These are phyloP conservation scores for Coemansia aciculifera DNA, from an alignment of 192 early-diverging fungal genomes.

Conservation along the genomic window DNA sequence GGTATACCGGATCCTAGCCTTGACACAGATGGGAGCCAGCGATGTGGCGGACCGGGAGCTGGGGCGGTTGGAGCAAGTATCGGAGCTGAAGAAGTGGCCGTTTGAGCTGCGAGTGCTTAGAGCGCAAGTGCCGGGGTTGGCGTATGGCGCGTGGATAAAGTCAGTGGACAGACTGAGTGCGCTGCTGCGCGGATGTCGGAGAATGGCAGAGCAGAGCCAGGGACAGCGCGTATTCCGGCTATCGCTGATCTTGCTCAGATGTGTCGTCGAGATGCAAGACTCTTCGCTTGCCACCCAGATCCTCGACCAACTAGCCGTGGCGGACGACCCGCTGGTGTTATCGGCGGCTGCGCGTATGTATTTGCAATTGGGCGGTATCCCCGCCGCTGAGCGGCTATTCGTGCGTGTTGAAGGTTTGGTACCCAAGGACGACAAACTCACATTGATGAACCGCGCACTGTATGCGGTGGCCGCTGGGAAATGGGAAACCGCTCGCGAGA, in stretches of 20 bases:
- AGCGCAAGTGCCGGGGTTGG: slow-evolving; percentile 24
- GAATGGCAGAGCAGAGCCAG: slow-evolving; percentile 2
- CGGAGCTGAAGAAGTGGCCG: slow-evolving; percentile 30
- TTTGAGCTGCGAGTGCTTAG: slow-evolving; percentile 44
- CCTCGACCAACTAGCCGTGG: slow-evolving; percentile 1
- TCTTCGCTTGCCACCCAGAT: slow-evolving; percentile 10
- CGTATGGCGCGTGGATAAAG: slow-evolving; percentile 7
- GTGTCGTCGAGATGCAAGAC: slow-evolving; percentile 21
- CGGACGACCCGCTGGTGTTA: slow-evolving; percentile 24
- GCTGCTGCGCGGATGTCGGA: slow-evolving; percentile 28
- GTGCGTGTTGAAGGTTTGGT: slow-evolving; percentile 13
- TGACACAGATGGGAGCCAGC: slow-evolving; percentile 10
- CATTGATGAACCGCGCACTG: slow-evolving; percentile 40
- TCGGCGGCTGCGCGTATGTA: slow-evolving; percentile 37
- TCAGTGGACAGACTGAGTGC: slow-evolving; percentile 25
- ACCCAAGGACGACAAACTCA: slow-evolving; percentile 21
- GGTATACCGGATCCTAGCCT: slow-evolving; percentile 37
- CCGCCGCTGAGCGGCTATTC: slow-evolving; percentile 31
- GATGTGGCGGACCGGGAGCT: slow-evolving; percentile 27
- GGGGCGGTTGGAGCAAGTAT: slow-evolving; percentile 13
- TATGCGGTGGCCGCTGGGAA: slow-evolving; percentile 35
- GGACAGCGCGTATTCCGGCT: slow-evolving; percentile 24
- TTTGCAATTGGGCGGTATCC: slow-evolving; percentile 37
- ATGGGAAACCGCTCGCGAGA: slow-evolving; percentile 29
- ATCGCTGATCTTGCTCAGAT: slow-evolving; percentile 16